phyloP scores from a whole-genome alignment of 352 stramenopile genomes.

The Pilasporangium apinafurcum region DNA sequence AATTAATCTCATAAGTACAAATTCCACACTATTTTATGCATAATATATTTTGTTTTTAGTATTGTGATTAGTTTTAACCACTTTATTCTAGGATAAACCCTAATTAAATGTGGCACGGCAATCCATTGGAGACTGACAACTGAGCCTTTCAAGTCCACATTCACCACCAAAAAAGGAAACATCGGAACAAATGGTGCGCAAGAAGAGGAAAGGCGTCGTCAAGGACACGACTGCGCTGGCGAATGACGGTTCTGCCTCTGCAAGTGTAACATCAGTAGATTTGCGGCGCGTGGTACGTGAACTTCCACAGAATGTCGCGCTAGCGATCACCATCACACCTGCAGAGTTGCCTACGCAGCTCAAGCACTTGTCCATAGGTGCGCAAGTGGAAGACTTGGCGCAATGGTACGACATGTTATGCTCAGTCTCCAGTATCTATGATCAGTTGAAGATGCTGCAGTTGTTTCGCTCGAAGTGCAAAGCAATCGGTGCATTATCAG shows the following conservation, averaged over 20 bases:
- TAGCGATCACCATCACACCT: slow-evolving; percentile 24
- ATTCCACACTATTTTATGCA: too few species aligned
- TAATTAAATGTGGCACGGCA: too few species aligned
- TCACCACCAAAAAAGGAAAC: too few species aligned
- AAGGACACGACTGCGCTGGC: slow-evolving; percentile 44
- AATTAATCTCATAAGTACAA: too few species aligned
- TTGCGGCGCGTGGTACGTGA: slow-evolving; percentile 17
- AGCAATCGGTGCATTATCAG: slow-evolving; percentile 15
- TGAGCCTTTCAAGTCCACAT: too few species aligned
- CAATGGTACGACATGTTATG: slow-evolving; percentile 42
- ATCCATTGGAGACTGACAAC: too few species aligned
- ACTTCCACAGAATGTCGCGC: slow-evolving; percentile 20
- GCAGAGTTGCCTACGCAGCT: slow-evolving; percentile 14
- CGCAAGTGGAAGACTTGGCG: slow-evolving; percentile 11
- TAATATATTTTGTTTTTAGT: too few species aligned
- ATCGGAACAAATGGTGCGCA: slow-evolving; percentile 86
- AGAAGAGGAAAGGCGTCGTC: slow-evolving; percentile 70
- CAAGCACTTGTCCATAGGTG: slow-evolving; percentile 5
- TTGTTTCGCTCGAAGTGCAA: slow-evolving; percentile 61
- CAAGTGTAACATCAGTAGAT: slow-evolving; percentile 1
- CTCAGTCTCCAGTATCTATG: slow-evolving; percentile 26
- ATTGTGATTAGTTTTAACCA: too few species aligned
- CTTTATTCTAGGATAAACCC: too few species aligned
- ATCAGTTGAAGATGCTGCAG: slow-evolving; percentile 72
- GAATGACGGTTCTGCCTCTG: slow-evolving; percentile 4